Evolutionary conservation across 148 eudicot species (phyloP), one percentile per base, ranked within the genome.

Genomic region (Amaranthus cruentus): DNA sequence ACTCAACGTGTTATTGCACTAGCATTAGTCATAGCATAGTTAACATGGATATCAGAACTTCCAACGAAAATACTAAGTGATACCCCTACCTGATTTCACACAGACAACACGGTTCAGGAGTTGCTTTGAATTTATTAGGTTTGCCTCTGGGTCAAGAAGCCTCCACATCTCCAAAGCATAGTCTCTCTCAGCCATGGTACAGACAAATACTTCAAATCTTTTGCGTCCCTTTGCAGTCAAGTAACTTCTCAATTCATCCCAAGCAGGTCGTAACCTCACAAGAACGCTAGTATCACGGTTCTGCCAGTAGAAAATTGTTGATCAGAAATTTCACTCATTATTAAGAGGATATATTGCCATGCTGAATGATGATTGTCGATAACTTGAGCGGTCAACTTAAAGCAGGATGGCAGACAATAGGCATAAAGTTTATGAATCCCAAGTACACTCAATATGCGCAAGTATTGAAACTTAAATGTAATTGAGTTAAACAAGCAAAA

Each of bases 81-180:
- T 61, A 5, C 47, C 69, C 5, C 85, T 66, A 83, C 99, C 99
- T 79, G 99, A 81, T 75, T 90, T 95, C 63, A 95, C 97, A 68
- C 93, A 95, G 65, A 88, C 88, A 75, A 95, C 86, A 66, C 99
- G 96, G 43, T 77, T 80, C 78, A 75, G 69, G 55, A 87, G 88
- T 71, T 95, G 86, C 75, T 88, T 92, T 43, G 88, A 60, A 75
- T 79, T 83, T 78, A 95, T 95, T 67, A 95, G 79, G 78, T 85
- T 82, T 49, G 92, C 82, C 77, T 84, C 97, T 48, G 94, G 99
- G 73, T 95, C 99, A 55, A 95, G 96, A 75, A 95, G 83, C 85
- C 99, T 86, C 99, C 99, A 95, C 87, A 95, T 95, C 79, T 95
- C 99, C 72, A 95, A 76, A 42, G 99, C 99, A 87, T 95, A 95